phyloP scores from a whole-genome alignment of 208 protist genomes.

The Trypanosoma mega region DNA sequence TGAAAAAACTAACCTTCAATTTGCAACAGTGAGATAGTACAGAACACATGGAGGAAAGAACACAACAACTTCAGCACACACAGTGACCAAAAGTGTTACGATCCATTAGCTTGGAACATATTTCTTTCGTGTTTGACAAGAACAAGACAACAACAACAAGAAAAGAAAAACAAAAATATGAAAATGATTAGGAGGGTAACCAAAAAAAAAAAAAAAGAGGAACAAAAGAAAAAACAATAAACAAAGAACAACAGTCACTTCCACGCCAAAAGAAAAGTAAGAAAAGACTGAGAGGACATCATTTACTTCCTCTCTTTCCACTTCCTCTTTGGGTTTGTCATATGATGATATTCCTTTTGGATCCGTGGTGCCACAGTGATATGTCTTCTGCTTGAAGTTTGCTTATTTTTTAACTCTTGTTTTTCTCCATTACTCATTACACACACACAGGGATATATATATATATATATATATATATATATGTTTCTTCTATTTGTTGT shows the following conservation, averaged over 20 bases:
- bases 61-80: too few relatives aligned
- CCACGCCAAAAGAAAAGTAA: neutral
- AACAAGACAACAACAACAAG: neutral
- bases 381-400: neutral
- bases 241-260: conserved; percentile 13
- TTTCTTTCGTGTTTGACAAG: too few relatives aligned
- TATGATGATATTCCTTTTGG: conserved; percentile 14
- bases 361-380: too few relatives aligned
- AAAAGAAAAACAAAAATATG: conserved; percentile 1
- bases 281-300: neutral
- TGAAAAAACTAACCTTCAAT: too few relatives aligned
- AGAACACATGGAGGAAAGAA: too few relatives aligned
- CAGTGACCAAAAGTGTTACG: too few relatives aligned
- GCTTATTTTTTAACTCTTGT: neutral
- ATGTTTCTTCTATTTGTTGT: too few relatives aligned
- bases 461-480: too few relatives aligned
- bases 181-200: neutral
- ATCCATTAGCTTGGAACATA: too few relatives aligned
- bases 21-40: too few relatives aligned
- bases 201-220: conserved; percentile 2
- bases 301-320: neutral
- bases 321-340: conserved; percentile 4
- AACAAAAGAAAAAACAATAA: conserved; percentile 4
- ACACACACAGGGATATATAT: too few relatives aligned
- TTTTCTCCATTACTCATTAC: neutral